Percentiles rank a stretch among this genome's conserved stretches.
phyloP scores from a whole-genome alignment of 805 yeast genomes.

The Wickerhamomyces mucosus region DNA sequence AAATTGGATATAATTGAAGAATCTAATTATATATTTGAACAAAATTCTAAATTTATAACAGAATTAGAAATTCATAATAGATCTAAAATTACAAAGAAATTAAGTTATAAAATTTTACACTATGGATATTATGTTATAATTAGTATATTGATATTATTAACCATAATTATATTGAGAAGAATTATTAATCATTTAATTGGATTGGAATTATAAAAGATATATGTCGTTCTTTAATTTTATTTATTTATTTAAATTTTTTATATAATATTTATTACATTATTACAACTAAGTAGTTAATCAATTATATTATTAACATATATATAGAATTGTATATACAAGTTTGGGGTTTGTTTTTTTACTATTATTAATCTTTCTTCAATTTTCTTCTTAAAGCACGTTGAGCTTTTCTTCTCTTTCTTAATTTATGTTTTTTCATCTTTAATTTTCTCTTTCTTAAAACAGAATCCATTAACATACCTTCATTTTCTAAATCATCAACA shows the following conservation, averaged over 20 bases:
- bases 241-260: background rate
- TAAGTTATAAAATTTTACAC: slow-evolving; percentile 44
- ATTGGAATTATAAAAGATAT: too few species aligned
- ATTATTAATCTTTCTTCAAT: slow-evolving; percentile 21
- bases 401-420: slow-evolving; percentile 93
- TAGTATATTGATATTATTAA: slow-evolving; percentile 23
- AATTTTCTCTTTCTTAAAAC: slow-evolving; percentile 79
- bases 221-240: background rate
- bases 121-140: slow-evolving; percentile 40
- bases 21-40: slow-evolving; percentile 52
- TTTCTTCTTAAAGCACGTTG: slow-evolving; percentile 77
- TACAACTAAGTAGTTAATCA: too few species aligned
- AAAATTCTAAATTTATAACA: slow-evolving; percentile 48
- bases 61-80: slow-evolving; percentile 65
- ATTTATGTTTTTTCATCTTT: slow-evolving; percentile 96
- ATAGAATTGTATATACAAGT: too few species aligned
- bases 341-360: too few species aligned
- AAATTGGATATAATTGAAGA: slow-evolving; percentile 64
- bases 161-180: slow-evolving; percentile 27
- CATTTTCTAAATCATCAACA: slow-evolving; percentile 1
- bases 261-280: background rate
- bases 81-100: slow-evolving; percentile 41
- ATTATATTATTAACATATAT: too few species aligned
- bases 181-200: slow-evolving; percentile 10
- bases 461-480: slow-evolving; percentile 37